A percentile compares a stretch with the other conserved stretches of the same genome.
phyloP scores from a whole-genome alignment of 2,329 filamentous ascomycete genomes.

The Colletotrichum trifolii region DNA sequence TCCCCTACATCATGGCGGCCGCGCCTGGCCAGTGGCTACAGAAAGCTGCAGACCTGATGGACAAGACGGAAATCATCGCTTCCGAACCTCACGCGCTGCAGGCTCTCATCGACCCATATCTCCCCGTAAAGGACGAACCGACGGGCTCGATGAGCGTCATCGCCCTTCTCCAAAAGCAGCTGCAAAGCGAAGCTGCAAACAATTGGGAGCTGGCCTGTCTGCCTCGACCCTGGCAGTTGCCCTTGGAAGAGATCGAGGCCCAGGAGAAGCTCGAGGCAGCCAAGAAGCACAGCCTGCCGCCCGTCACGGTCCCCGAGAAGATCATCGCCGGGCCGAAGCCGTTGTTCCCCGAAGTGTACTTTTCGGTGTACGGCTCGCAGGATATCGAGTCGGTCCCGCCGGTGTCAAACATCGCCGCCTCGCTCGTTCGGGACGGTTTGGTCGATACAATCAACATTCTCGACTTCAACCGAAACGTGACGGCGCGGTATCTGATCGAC shows the following conservation, averaged over 20 bases:
- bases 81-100: slow-evolving; percentile 88
- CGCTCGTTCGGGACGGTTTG: slow-evolving; percentile 85
- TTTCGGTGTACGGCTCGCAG: slow-evolving; percentile 90
- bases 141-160: slow-evolving; percentile 77
- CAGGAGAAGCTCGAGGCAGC: slow-evolving; percentile 68
- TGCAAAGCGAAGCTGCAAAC: slow-evolving; percentile 79
- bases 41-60: slow-evolving; percentile 82
- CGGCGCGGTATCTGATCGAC: slow-evolving; percentile 91
- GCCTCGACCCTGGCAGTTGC: slow-evolving; percentile 75
- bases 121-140: slow-evolving; percentile 71
- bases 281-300: slow-evolving; percentile 81
- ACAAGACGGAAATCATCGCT: slow-evolving; percentile 95
- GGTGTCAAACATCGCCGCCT: slow-evolving; percentile 79
- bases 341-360: slow-evolving; percentile 91
- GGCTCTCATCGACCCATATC: slow-evolving; percentile 86
- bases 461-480: slow-evolving; percentile 89
- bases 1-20: slow-evolving; percentile 88
- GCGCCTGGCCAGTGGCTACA: slow-evolving; percentile 76
- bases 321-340: slow-evolving; percentile 79
- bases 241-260: slow-evolving; percentile 68
- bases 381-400: slow-evolving; percentile 90
- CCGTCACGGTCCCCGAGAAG: slow-evolving; percentile 78
- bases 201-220: slow-evolving; percentile 80
- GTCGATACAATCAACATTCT: slow-evolving; percentile 94
- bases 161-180: slow-evolving; percentile 84